These are phyloP conservation scores for Pelargonium fulgidum DNA, from an alignment of 441 rosid genomes.

Conservation along the genomic window DNA sequence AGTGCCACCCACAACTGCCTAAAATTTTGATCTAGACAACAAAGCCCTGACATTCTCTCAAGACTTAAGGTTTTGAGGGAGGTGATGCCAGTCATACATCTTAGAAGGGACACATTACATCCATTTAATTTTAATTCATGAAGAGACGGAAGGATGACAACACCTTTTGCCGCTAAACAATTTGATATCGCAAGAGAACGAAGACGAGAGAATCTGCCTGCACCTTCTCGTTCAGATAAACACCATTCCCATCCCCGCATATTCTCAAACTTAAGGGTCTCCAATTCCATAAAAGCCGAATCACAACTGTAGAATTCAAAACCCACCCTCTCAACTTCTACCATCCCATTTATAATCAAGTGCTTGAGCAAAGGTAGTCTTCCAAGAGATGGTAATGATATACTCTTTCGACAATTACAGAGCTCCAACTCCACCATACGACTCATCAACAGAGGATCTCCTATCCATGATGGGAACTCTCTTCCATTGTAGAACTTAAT, in stretches of 20 bases:
- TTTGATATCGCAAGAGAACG: conserved; percentile 2
- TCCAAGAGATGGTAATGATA: conserved; percentile 26
- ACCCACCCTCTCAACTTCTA: background rate
- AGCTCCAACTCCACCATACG: background rate
- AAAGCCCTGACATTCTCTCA: background rate
- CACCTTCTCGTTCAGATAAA: conserved; percentile 4
- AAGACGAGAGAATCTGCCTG: conserved; percentile 20
- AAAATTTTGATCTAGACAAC: background rate
- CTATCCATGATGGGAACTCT: conserved; percentile 22
- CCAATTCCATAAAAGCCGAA: conserved; percentile 10
- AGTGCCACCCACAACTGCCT: background rate
- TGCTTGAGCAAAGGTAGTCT: conserved; percentile 20
- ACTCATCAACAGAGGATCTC: conserved; percentile 15
- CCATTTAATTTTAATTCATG: background rate
- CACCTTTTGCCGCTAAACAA: background rate
- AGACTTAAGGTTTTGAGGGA: background rate
- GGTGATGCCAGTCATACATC: background rate
- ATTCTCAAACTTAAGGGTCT: conserved; percentile 14
- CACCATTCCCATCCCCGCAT: conserved; percentile 20
- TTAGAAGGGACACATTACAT: background rate
- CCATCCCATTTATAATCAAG: conserved; percentile 10
- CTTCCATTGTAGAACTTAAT: conserved; percentile 14
- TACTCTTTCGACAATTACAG: background rate
- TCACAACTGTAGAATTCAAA: conserved; percentile 16
- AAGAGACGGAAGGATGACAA: background rate